phyloP scores from a whole-genome alignment of 2,329 filamentous ascomycete species.

The Knoxdaviesia proteae region DNA sequence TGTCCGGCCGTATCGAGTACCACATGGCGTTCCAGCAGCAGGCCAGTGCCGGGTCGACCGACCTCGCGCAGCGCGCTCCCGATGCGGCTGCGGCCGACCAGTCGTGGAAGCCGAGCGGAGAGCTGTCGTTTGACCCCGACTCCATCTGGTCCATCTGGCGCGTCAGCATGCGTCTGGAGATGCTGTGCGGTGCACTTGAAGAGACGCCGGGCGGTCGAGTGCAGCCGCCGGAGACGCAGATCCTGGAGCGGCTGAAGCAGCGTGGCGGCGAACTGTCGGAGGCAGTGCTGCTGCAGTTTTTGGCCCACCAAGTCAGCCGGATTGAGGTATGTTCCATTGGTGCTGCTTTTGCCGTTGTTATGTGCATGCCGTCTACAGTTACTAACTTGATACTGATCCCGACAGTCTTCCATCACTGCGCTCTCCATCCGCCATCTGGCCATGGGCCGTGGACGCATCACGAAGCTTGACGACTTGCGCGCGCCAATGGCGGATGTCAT shows the following conservation, averaged over 20 bases:
- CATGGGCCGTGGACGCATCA: constrained; percentile 40
- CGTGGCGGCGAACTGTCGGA: constrained; percentile 74
- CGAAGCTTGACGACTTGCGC: constrained; percentile 49
- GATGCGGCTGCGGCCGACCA: constrained; percentile 37
- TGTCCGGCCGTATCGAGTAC: constrained; percentile 59
- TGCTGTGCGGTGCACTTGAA: constrained; percentile 80
- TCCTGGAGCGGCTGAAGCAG: constrained; percentile 48
- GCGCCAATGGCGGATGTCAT: constrained; percentile 60
- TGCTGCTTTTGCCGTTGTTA: no score
- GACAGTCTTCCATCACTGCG: constrained; percentile 54
- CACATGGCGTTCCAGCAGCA: constrained; percentile 32
- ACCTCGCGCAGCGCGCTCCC: constrained; percentile 13
- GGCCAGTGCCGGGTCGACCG: constrained; percentile 6
- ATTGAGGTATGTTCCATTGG: constrained; percentile 54
- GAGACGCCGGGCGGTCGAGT: constrained; percentile 21
- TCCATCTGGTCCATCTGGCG: constrained; percentile 80
- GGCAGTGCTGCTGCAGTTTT: constrained; percentile 66
- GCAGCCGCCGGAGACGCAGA: constrained; percentile 61
- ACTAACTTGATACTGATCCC: constrained; percentile 16
- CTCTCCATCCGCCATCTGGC: constrained; percentile 63
- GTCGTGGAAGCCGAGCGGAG: constrained; percentile 28
- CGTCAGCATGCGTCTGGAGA: constrained; percentile 73
- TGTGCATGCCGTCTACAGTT: background rate
- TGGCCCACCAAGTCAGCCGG: constrained; percentile 86
- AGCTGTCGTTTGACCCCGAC: constrained; percentile 61